Evolutionary conservation across 2,329 filamentous ascomycete genomes (phyloP).

Genomic region (Trichoderma sp.): DNA sequence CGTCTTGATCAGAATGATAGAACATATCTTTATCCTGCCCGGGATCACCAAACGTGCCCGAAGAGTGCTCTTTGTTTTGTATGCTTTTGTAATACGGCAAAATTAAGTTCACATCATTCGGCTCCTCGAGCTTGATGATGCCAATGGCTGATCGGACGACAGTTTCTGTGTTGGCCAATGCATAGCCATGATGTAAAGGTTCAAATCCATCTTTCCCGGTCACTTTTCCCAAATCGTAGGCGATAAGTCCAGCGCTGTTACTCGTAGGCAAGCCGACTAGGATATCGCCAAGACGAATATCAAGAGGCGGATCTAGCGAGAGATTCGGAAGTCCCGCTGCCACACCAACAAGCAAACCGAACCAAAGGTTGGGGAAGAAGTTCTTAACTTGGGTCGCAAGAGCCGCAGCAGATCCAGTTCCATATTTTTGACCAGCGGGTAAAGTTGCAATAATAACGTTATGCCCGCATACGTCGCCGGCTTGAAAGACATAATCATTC

Average conservation of each 20-base stretch:
- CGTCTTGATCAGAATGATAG: constrained; percentile 30
- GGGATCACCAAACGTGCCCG: constrained; percentile 39
- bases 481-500: constrained; percentile 44
- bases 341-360: constrained; percentile 46
- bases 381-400: constrained; percentile 43
- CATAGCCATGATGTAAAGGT: constrained; percentile 35
- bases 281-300: constrained; percentile 46
- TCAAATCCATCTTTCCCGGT: constrained; percentile 35
- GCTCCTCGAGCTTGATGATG: constrained; percentile 37
- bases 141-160: constrained; percentile 43
- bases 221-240: constrained; percentile 44
- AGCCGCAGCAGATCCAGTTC: constrained; percentile 41
- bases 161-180: constrained; percentile 37
- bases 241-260: constrained; percentile 37
- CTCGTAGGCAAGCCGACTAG: constrained; percentile 39
- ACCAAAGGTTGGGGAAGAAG: constrained; percentile 45
- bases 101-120: constrained; percentile 34
- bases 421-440: constrained; percentile 42
- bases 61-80: constrained; percentile 32
- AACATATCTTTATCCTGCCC: constrained; percentile 39
- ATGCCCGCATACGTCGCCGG: constrained; percentile 43
- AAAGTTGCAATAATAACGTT: constrained; percentile 45
- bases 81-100: constrained; percentile 35
- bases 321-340: constrained; percentile 44
- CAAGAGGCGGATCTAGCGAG: constrained; percentile 33